Evolutionary conservation across 2,329 filamentous ascomycete species (phyloP).

Genomic region (Pestalotiopsis sp.): DNA sequence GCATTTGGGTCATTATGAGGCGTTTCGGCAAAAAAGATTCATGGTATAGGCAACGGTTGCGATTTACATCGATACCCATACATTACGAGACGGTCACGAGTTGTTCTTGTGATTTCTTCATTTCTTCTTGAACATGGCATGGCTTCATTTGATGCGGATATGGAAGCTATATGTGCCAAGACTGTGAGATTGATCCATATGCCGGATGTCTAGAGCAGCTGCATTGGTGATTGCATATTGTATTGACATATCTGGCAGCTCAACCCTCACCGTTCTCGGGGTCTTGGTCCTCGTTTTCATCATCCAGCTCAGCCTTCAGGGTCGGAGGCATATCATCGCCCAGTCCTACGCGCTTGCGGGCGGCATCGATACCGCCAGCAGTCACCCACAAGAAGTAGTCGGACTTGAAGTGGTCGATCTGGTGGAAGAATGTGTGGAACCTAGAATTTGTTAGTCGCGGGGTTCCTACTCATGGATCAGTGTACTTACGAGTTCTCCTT

Average conservation of each 20-base stretch:
- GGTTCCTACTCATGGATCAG: neutral
- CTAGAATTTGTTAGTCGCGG: constrained; percentile 38
- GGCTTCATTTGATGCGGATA: neutral
- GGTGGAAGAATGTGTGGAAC: constrained; percentile 77
- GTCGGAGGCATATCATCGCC: constrained; percentile 39
- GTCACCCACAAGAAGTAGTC: constrained; percentile 76
- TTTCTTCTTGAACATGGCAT: neutral
- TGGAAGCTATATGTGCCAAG: neutral
- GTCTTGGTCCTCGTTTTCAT: constrained; percentile 49
- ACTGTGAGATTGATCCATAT: neutral
- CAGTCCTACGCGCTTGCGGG: constrained; percentile 47
- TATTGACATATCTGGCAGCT: neutral
- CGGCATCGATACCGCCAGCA: constrained; percentile 64
- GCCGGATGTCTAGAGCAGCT: neutral
- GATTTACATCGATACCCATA: neutral
- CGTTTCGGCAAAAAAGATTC: neutral
- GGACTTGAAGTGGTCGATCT: constrained; percentile 72
- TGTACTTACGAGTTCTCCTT: constrained; percentile 76
- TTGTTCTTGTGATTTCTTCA: neutral
- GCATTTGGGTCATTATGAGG: neutral
- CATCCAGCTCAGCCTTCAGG: constrained; percentile 45
- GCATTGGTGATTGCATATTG: too few relatives aligned
- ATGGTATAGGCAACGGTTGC: neutral
- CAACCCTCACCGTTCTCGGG: constrained; percentile 35
- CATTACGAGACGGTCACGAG: neutral